These are phyloP conservation scores for Metschnikowia dekortorum DNA, from an alignment of 805 yeast species.

Conservation along the genomic window DNA sequence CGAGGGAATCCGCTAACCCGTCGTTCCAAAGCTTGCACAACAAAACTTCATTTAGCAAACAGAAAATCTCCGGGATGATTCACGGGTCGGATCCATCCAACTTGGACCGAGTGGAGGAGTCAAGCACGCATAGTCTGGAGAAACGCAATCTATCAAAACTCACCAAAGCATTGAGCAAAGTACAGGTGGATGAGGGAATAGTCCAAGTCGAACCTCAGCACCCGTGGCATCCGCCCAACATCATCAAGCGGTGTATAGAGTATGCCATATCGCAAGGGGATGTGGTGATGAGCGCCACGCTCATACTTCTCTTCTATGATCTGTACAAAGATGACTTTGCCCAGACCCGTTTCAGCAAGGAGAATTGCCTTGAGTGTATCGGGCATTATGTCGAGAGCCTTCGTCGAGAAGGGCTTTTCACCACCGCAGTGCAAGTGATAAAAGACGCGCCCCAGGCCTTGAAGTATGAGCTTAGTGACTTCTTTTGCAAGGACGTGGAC, in stretches of 20 bases:
- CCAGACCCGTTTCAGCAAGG: conserved; percentile 15
- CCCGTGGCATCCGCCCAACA: conserved; percentile 56
- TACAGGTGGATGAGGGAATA: background rate
- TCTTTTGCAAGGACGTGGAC: conserved; percentile 33
- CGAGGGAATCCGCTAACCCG: conserved; percentile 7
- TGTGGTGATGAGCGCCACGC: conserved; percentile 52
- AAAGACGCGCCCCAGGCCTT: conserved; percentile 36
- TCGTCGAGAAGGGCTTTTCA: conserved; percentile 47
- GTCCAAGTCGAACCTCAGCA: conserved; percentile 6
- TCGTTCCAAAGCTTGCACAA: conserved; percentile 6
- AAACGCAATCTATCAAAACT: conserved; percentile 18
- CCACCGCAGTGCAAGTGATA: conserved; percentile 53
- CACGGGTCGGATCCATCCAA: background rate
- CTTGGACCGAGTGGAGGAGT: conserved; percentile 17
- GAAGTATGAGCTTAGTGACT: conserved; percentile 24
- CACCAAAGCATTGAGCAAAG: conserved; percentile 22
- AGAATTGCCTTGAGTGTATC: conserved; percentile 51
- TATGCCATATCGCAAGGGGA: conserved; percentile 63
- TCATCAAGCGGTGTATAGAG: conserved; percentile 49
- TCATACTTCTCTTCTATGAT: conserved; percentile 51
- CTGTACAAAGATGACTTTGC: conserved; percentile 10
- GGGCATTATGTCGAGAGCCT: conserved; percentile 52
- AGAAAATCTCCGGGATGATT: background rate
- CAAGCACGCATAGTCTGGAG: conserved; percentile 13
- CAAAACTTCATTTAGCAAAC: conserved; percentile 1